These are phyloP conservation scores for Yueomyces sinensis DNA, from an alignment of 805 yeast species.

Conservation along the genomic window DNA sequence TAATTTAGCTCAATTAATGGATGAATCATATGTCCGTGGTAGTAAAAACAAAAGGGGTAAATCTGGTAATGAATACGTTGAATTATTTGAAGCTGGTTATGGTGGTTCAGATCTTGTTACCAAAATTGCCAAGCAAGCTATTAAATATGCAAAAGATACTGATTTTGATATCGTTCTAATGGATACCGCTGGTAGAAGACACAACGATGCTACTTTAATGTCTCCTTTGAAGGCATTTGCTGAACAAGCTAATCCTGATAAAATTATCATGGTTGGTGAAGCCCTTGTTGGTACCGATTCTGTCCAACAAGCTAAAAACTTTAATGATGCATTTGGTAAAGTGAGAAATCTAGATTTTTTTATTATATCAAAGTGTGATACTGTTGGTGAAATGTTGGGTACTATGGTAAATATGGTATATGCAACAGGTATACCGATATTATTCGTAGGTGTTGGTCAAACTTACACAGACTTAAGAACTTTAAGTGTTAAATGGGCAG, in stretches of 20 bases:
- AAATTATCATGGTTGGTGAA: constrained; percentile 97
- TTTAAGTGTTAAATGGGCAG: constrained; percentile 85
- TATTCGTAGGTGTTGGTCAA: constrained; percentile 95
- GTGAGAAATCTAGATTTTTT: constrained; percentile 75
- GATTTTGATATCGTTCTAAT: constrained; percentile 75
- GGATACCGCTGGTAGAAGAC: constrained; percentile 97
- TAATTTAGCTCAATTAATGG: constrained; percentile 59
- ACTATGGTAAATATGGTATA: constrained; percentile 96
- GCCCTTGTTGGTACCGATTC: constrained; percentile 97
- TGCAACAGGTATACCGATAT: constrained; percentile 88
- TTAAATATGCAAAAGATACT: constrained; percentile 58
- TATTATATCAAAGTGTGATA: constrained; percentile 87
- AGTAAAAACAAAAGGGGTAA: constrained; percentile 25
- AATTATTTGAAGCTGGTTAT: constrained; percentile 85
- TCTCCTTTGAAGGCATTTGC: constrained; percentile 92
- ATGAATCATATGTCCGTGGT: constrained; percentile 26
- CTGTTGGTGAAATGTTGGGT: constrained; percentile 94
- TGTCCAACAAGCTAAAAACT: constrained; percentile 86
- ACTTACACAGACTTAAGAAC: constrained; percentile 90
- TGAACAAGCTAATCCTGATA: constrained; percentile 88
- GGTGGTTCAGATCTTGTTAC: constrained; percentile 95
- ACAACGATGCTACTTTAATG: constrained; percentile 88
- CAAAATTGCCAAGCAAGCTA: constrained; percentile 83
- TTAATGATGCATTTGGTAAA: constrained; percentile 86
- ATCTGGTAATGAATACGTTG: constrained; percentile 34